Conservation (phyloP, 2,329 filamentous ascomycete species). For the Arthrobotrys conoides region DNA sequence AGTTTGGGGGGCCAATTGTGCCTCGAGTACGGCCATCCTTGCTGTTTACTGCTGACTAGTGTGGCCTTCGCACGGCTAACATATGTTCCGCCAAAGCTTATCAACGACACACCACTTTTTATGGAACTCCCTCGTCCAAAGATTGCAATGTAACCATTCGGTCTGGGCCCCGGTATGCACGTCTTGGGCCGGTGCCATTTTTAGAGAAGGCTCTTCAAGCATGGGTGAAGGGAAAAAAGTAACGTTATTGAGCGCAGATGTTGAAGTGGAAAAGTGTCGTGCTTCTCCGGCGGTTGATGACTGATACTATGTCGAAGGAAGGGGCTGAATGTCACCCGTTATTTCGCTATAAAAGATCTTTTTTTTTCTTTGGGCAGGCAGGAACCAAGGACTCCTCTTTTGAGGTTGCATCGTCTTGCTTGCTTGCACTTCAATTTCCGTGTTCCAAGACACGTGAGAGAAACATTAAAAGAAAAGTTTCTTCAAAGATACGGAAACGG, state of each 20-base stretch:
- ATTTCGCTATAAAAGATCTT: constrained; percentile 29
- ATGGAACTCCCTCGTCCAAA: constrained; percentile 27
- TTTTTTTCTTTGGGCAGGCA: constrained; percentile 45
- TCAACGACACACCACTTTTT: constrained; percentile 53
- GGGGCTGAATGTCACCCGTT: constrained; percentile 54
- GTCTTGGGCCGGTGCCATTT: constrained; percentile 52
- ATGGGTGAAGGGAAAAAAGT: constrained; percentile 44
- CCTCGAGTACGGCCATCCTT: constrained; percentile 22
- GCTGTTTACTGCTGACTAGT: constrained; percentile 22
- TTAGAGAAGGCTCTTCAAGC: constrained; percentile 50
- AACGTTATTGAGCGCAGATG: constrained; percentile 31
- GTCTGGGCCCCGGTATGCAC: constrained; percentile 42
- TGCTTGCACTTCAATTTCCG: constrained; percentile 51
- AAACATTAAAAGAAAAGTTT: constrained; percentile 20
- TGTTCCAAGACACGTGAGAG: constrained; percentile 40
- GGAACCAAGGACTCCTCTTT: constrained; percentile 35
- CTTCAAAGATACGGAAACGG: neutral
- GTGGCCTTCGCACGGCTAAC: constrained; percentile 22
- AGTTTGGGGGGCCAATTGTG: constrained; percentile 26
- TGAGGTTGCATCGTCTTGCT: constrained; percentile 58
- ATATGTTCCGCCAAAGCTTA: constrained; percentile 52
- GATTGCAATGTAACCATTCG: constrained; percentile 60
- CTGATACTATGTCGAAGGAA: constrained; percentile 43
- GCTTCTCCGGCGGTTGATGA: constrained; percentile 49
- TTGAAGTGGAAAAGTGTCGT: constrained; percentile 40